Evolutionary conservation across 805 yeast species (phyloP).

Genomic region (Suhomyces sp.): DNA sequence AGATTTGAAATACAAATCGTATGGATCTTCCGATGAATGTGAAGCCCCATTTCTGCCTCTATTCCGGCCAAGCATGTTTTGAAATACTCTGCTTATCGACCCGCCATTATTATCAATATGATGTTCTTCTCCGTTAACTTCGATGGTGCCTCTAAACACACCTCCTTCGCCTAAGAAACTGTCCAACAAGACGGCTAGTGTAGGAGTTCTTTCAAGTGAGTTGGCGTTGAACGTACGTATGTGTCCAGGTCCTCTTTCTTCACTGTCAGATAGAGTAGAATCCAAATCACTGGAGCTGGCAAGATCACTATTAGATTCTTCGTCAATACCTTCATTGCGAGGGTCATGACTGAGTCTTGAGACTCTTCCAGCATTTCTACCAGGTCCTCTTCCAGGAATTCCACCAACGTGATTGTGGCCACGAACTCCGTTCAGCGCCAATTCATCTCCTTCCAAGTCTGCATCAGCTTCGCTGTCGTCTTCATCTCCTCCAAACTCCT

Average conservation of each 20-base stretch:
- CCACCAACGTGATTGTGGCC: not conserved
- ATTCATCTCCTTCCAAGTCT: conserved; percentile 5
- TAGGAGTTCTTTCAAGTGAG: conserved; percentile 3
- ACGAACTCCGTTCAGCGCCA: not conserved
- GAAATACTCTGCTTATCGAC: conserved; percentile 4
- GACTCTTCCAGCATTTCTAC: not conserved
- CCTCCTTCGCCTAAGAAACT: conserved; percentile 16
- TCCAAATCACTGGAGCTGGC: conserved; percentile 5
- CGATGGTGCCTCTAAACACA: conserved; percentile 23
- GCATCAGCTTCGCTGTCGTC: conserved; percentile 19
- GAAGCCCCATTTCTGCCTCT: not conserved
- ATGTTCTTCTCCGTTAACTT: conserved; percentile 13
- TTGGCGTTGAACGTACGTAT: not conserved
- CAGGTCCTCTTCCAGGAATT: not conserved
- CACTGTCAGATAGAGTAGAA: not conserved
- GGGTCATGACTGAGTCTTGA: not conserved
- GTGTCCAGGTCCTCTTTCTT: not conserved
- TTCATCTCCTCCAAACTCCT: conserved; percentile 32
- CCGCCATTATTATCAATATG: conserved; percentile 4
- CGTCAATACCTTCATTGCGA: not conserved
- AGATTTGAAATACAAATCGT: conserved; percentile 35
- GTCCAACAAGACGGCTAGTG: conserved; percentile 6
- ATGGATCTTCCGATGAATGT: conserved; percentile 10
- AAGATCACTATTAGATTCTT: not conserved
- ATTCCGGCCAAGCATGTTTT: conserved; percentile 7